A percentile compares a stretch with the other conserved stretches of the same genome.
These are phyloP conservation scores for Pachysolen tannophilus DNA, from an alignment of 805 yeast species.

Conservation along the genomic window DNA sequence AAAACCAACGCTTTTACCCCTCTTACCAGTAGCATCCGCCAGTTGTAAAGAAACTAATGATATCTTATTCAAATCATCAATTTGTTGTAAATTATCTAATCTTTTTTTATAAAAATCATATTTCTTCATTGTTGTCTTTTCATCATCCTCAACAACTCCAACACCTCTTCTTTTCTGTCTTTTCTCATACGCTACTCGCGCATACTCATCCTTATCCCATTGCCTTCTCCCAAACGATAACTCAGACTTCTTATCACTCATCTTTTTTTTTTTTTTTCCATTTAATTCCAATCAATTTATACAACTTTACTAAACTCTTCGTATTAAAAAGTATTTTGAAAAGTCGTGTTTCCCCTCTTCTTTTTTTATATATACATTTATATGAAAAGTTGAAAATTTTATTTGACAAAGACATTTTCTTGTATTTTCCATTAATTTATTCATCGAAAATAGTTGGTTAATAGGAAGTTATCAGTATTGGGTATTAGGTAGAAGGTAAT, in stretches of 20 bases:
- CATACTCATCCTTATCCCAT: conserved; percentile 68
- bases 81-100: conserved; percentile 15
- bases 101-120: conserved; percentile 17
- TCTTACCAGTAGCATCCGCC: conserved; percentile 20
- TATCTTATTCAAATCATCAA: conserved; percentile 16
- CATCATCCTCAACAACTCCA: conserved; percentile 11
- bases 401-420: too few relatives aligned
- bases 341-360: too few relatives aligned
- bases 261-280: background rate
- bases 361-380: too few relatives aligned
- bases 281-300: too few relatives aligned
- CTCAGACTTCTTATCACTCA: background rate
- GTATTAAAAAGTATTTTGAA: too few relatives aligned
- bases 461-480: too few relatives aligned
- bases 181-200: conserved; percentile 31
- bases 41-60: conserved; percentile 18
- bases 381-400: too few relatives aligned
- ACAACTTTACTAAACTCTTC: too few relatives aligned
- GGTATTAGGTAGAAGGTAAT: too few relatives aligned
- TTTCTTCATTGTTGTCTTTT: conserved; percentile 7
- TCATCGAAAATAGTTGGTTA: too few relatives aligned
- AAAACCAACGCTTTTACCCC: conserved; percentile 72
- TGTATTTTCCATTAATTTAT: too few relatives aligned
- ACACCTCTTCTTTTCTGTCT: conserved; percentile 15
- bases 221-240: conserved; percentile 46